These are phyloP conservation scores for Pseudonectria foliicola DNA, from an alignment of 2,329 filamentous ascomycete genomes.

Conservation along the genomic window DNA sequence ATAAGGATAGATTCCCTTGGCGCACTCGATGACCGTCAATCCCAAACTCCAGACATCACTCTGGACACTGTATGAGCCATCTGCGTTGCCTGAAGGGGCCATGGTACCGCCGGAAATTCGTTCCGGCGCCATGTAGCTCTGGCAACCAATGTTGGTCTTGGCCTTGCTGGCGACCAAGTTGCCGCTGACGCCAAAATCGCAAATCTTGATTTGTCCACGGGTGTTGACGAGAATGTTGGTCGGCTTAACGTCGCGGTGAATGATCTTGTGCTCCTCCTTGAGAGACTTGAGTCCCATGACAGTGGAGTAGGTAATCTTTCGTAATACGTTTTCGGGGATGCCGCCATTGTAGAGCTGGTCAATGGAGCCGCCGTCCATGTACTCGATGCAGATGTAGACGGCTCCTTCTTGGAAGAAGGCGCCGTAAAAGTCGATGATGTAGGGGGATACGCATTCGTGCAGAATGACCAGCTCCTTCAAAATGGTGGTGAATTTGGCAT, in stretches of 20 bases:
- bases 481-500: constrained; percentile 93
- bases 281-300: constrained; percentile 85
- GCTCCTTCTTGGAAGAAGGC: constrained; percentile 98
- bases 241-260: constrained; percentile 95
- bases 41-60: constrained; percentile 97
- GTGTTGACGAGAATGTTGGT: constrained; percentile 97
- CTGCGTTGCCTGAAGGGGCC: constrained; percentile 59
- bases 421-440: constrained; percentile 98
- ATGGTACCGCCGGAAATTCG: constrained; percentile 83
- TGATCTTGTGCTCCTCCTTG: constrained; percentile 98
- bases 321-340: constrained; percentile 78
- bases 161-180: constrained; percentile 96
- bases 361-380: constrained; percentile 97
- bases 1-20: constrained; percentile 89
- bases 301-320: constrained; percentile 85
- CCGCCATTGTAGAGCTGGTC: constrained; percentile 92
- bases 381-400: constrained; percentile 98
- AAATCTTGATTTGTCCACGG: constrained; percentile 90
- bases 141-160: constrained; percentile 97
- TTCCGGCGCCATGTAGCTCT: constrained; percentile 99
- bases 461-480: constrained; percentile 96
- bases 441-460: constrained; percentile 89
- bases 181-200: constrained; percentile 94
- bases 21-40: constrained; percentile 91
- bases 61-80: constrained; percentile 93